Evolutionary conservation across 345 rosid genomes (phyloP).

Genomic region (Syzygium grande): DNA sequence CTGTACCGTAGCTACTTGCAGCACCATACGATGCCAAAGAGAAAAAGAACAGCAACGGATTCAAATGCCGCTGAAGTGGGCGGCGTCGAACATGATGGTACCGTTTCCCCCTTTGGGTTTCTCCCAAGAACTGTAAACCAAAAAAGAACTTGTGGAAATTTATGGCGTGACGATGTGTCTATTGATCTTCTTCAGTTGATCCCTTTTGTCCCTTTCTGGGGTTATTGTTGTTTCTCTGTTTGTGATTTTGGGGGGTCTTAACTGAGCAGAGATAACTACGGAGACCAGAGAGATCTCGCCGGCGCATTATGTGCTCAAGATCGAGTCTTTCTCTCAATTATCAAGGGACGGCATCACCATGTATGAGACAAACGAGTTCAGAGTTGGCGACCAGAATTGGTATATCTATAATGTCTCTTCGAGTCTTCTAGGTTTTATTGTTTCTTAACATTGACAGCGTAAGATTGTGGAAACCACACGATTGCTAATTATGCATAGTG

Average conservation of each 20-base stretch:
- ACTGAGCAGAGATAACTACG: background rate
- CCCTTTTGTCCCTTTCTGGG: background rate
- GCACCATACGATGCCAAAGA: background rate
- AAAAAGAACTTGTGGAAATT: background rate
- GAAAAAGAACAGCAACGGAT: background rate
- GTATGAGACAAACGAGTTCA: background rate
- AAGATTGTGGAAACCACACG: background rate
- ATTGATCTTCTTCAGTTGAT: background rate
- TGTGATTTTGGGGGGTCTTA: background rate
- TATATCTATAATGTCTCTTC: background rate
- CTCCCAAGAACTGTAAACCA: background rate
- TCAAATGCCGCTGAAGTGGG: background rate
- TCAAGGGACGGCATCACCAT: background rate
- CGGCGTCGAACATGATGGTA: background rate
- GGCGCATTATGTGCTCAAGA: background rate
- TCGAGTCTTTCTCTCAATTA: background rate
- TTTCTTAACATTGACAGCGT: background rate
- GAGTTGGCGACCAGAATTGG: background rate
- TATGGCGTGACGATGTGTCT: background rate
- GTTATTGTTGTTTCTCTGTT: background rate
- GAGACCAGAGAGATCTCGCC: background rate
- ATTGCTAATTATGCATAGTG: background rate
- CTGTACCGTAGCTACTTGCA: background rate
- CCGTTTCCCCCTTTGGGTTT: background rate
- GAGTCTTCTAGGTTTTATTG: background rate